Conservation (phyloP, 2,329 filamentous ascomycete genomes). For the Cytospora leucostoma region DNA sequence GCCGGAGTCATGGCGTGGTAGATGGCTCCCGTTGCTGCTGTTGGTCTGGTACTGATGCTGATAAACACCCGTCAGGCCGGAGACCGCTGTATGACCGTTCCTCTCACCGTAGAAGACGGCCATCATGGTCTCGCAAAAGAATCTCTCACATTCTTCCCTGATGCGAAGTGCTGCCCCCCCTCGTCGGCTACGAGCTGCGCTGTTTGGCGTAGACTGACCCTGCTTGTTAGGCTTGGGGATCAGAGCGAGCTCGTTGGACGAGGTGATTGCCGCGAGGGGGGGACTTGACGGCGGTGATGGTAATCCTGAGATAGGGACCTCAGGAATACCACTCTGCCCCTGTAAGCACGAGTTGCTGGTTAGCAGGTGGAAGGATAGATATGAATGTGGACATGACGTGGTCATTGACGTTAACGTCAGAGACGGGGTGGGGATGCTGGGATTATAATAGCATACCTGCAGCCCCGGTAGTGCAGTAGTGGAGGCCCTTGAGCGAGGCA, state of each 20-base stretch:
- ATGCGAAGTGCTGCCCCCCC: conserved; percentile 95
- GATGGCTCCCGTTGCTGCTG: conserved; percentile 2
- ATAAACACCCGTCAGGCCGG: conserved; percentile 81
- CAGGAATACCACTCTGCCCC: conserved; percentile 94
- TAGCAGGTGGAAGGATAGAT: not conserved
- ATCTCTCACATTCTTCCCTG: conserved; percentile 99
- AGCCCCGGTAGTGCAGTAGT: conserved; percentile 93
- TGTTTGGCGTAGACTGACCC: conserved; percentile 41
- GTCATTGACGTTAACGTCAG: conserved; percentile 23
- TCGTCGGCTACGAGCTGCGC: conserved; percentile 56
- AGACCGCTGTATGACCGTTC: conserved; percentile 74
- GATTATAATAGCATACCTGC: conserved; percentile 57
- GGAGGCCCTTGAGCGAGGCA: conserved; percentile 76
- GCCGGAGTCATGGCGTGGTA: conserved; percentile 22
- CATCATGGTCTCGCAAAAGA: conserved; percentile 96
- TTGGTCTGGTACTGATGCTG: conserved; percentile 34
- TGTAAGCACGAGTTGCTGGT: conserved; percentile 35
- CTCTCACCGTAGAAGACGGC: conserved; percentile 95
- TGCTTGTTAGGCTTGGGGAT: conserved; percentile 55
- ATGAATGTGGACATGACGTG: not conserved
- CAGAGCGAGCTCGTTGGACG: conserved; percentile 67
- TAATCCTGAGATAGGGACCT: conserved; percentile 82
- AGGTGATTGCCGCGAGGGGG: conserved; percentile 77
- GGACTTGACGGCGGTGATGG: conserved; percentile 85
- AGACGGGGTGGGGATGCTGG: conserved; percentile 1